Evolutionary conservation across 805 yeast species (phyloP), one percentile per base, ranked within the genome.

Genomic region (Nakazawaea pomicola): DNA sequence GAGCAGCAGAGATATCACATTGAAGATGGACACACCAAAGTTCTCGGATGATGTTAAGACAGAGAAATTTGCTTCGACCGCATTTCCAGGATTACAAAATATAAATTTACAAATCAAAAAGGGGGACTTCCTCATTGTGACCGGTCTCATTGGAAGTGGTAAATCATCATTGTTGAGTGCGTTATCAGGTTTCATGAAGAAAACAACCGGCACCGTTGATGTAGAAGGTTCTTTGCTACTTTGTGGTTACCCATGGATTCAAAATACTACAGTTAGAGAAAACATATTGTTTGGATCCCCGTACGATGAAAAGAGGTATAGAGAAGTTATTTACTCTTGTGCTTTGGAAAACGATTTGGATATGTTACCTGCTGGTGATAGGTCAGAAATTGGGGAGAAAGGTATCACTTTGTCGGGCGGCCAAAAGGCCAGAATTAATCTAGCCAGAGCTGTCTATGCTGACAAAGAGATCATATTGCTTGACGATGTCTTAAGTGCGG

Each of bases 371-470:
- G 87, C 80, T 29, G 91, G 91, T 23, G 95, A 87, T 51, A 52
- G 60, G 40, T 84, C 95, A 0, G 85, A 83, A 57, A 83, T 86
- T 50, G 95, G 95, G 46, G 95, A 86, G 57, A 72, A 86, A 56
- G 95, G 95, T 52, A 79, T 86, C 36, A 84, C 93, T 0, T 62
- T 86, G 31, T 82, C 91, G n/a, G 95, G 95, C 42, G 95, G 95
- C 38, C 95, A 86, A 57, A 86, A 86, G 64, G 91, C 95, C 0
- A 73, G 95, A 58, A 73, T 84, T 38, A 76, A 78, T 50, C 61
- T 84, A 46, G 95, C 95, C 4, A 70, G 95, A 54, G 83, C 90
- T 3, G 86, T 83, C 1, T 84, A 84, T 53, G 78, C 83, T 21
- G 70, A 76, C 29, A 72, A 73, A 29, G 88, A 81, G 50, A 78